A percentile compares a stretch with the other conserved stretches of the same genome.
Evolutionary conservation across 495 filamentous ascomycete genomes (phyloP).

Genomic region (Talaromyces wortmannii): DNA sequence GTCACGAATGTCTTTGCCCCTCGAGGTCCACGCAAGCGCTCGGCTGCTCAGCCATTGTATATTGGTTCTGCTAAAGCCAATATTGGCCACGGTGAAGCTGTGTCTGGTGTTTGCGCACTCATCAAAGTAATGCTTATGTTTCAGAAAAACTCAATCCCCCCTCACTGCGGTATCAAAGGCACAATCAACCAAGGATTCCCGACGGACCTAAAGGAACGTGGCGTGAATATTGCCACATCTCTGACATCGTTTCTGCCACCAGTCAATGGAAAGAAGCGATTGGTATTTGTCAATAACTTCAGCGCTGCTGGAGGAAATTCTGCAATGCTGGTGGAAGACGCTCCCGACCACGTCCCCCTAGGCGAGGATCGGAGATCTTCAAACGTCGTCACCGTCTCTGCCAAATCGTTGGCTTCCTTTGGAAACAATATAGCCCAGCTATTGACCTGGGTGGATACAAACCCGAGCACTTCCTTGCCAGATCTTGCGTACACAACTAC

Average conservation of each 20-base stretch:
- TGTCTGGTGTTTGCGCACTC: conserved; percentile 74
- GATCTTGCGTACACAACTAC: conserved; percentile 72
- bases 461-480: conserved; percentile 36
- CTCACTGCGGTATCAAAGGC: conserved; percentile 79
- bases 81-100: conserved; percentile 83
- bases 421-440: conserved; percentile 47
- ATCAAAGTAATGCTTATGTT: conserved; percentile 87
- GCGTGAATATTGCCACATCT: conserved; percentile 14
- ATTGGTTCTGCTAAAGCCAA: conserved; percentile 85
- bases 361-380: conserved; percentile 42
- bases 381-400: conserved; percentile 45
- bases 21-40: conserved; percentile 45
- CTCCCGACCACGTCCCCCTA: conserved; percentile 16
- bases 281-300: conserved; percentile 30
- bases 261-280: conserved; percentile 12
- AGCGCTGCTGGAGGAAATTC: conserved; percentile 37
- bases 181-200: conserved; percentile 77
- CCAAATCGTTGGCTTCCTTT: conserved; percentile 43
- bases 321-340: conserved; percentile 29
- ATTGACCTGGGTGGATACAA: conserved; percentile 40
- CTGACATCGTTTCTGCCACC: conserved; percentile 9
- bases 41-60: conserved; percentile 38
- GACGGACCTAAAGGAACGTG: conserved; percentile 58
- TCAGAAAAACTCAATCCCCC: conserved; percentile 72
- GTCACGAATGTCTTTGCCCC: conserved; percentile 78